Evolutionary conservation across 257 asterid genomes (phyloP).

Genomic region (Nemophila menziesii): DNA sequence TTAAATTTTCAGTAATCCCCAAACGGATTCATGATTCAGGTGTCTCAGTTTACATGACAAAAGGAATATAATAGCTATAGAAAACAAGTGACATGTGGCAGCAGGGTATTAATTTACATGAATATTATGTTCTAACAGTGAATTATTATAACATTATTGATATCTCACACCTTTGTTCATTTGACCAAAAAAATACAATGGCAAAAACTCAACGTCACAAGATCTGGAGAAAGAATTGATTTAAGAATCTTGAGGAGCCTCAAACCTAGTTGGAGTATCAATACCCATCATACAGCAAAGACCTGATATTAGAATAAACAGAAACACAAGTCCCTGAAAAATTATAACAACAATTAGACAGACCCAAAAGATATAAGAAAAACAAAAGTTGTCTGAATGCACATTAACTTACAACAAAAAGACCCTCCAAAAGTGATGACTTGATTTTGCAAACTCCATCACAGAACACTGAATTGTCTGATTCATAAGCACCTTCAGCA

Average conservation of each 20-base stretch:
- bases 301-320: conserved; percentile 81
- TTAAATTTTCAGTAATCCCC: neutral
- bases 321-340: conserved; percentile 79
- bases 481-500: conserved; percentile 49
- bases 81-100: neutral
- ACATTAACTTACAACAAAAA: conserved; percentile 67
- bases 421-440: conserved; percentile 83
- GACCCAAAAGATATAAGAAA: neutral
- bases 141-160: neutral
- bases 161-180: neutral
- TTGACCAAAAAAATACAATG: neutral
- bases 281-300: conserved; percentile 99
- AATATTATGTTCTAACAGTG: neutral
- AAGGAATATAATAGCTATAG: neutral
- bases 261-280: conserved; percentile 95
- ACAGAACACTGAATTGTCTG: conserved; percentile 41
- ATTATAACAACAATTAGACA: conserved; percentile 4
- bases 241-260: conserved; percentile 77
- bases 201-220: neutral
- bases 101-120: neutral
- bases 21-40: neutral
- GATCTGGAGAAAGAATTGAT: conserved; percentile 3
- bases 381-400: conserved; percentile 1
- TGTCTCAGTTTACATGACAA: neutral
- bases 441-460: conserved; percentile 90